Base-by-base conservation (phyloP, 2,329 filamentous ascomycete species). In the Ascochyta rabiei region DNA sequence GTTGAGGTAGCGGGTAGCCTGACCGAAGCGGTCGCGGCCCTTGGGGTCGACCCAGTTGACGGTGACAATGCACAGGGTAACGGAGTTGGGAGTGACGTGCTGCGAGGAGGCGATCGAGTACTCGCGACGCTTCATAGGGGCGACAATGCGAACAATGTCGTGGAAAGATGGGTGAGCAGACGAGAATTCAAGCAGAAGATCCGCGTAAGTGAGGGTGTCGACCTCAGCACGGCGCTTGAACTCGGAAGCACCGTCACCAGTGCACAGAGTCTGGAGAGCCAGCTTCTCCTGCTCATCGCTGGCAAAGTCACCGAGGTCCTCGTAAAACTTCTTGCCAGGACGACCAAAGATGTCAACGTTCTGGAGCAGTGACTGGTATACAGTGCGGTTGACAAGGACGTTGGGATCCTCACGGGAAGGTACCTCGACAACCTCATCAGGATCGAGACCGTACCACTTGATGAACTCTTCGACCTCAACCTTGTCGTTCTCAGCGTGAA, bases 91-190 rank as follows among this genome's bases (percentile, higher is more conserved):
- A 0, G 91, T 93, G 35, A 98, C 93, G 68, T 93, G 91, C 79
- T 99, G 95, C 50, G 92, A 95, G 3, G 95, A 98, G 18, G 95
- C 95, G 65, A 99, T 98, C n/a, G 91, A 96, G 84, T 99, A 99
- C 79, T 99, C 95, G 69, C 95, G 86, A 57, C 95, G 90, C 84
- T 99, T 99, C 81, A 96, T 87, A 12, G 95, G 93, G 62, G 83
- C 85, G 62, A 99, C 89, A 58, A 99, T 91, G 69, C 88, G 89
- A 60, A 90, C 85, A 53, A 99, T 88, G 66, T 98, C 92, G 71
- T 92, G 86, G 86, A 98, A 95, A 56, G 81, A 82, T 6, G 93
- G 95, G 67, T 89, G 93, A 1, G 95, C 95, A 43, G 93, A 97
- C 56, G 84, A 83, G 82, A 95, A 98, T 76, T 97, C 92, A 46